A percentile compares a stretch with the other conserved stretches of the same genome.
Conservation (phyloP, 1,284 basidiomycete species). For the Termitomyces sp. region DNA sequence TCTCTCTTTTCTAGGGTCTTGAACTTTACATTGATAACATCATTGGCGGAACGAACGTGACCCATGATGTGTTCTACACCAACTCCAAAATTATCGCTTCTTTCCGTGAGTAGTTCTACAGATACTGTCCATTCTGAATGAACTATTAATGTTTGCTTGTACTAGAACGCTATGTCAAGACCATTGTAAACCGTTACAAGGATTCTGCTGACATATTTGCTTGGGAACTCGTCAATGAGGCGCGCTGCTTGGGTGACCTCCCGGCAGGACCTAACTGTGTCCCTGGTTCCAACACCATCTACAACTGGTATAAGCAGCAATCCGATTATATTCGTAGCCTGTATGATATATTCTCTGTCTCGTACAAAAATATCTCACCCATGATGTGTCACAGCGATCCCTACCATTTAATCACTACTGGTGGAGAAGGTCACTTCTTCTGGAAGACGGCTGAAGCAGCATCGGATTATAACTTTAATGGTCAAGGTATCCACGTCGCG, state of each 20-base stretch:
- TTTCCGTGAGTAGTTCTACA: slow-evolving; percentile 37
- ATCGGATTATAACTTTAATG: slow-evolving; percentile 55
- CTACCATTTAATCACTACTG: slow-evolving; percentile 52
- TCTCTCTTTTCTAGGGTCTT: slow-evolving; percentile 25
- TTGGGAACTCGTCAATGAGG: slow-evolving; percentile 59
- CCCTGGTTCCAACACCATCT: slow-evolving; percentile 41
- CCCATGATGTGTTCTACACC: slow-evolving; percentile 46
- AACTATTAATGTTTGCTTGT: neutral
- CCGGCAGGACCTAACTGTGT: slow-evolving; percentile 42
- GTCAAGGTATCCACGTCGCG: slow-evolving; percentile 33
- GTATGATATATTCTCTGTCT: slow-evolving; percentile 28
- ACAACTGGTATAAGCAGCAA: slow-evolving; percentile 48
- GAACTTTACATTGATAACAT: slow-evolving; percentile 55
- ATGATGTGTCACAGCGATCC: slow-evolving; percentile 36
- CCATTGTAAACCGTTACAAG: slow-evolving; percentile 53
- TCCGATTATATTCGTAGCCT: slow-evolving; percentile 32
- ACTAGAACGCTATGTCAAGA: slow-evolving; percentile 52
- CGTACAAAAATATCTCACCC: neutral
- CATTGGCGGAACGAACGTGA: slow-evolving; percentile 27
- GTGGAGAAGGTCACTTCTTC: slow-evolving; percentile 55
- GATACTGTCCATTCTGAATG: neutral
- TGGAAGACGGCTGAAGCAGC: slow-evolving; percentile 38
- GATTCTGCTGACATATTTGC: slow-evolving; percentile 43
- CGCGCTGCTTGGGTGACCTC: slow-evolving; percentile 50
- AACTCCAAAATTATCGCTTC: slow-evolving; percentile 42